These are phyloP conservation scores for barley (Hordeum vulgare) DNA, from an alignment of 176 grass and related monocot species.

Conservation along the genomic window DNA sequence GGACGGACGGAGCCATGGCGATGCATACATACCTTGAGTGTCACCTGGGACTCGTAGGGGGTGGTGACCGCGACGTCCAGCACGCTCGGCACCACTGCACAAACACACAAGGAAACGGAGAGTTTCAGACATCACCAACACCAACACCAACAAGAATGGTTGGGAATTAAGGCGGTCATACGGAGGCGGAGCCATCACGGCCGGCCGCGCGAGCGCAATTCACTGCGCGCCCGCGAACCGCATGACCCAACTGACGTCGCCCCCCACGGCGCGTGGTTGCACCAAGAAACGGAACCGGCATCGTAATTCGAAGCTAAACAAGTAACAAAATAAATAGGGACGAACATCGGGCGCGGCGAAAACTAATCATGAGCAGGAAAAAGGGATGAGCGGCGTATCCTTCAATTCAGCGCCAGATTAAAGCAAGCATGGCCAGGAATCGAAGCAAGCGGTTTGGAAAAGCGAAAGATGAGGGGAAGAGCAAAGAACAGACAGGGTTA, in stretches of 20 bases:
- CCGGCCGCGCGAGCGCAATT: constrained; percentile 18
- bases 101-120: not conserved
- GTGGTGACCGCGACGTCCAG: constrained; percentile 69
- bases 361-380: not conserved
- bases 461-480: not conserved
- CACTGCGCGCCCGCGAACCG: constrained; percentile 17
- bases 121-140: not conserved
- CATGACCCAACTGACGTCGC: constrained; percentile 42
- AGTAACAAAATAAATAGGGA: not conserved
- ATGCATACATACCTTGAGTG: constrained; percentile 71
- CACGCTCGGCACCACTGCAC: constrained; percentile 65
- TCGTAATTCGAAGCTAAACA: too few relatives aligned
- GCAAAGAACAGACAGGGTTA: not conserved
- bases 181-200: not conserved
- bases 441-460: not conserved
- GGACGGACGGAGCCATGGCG: not conserved
- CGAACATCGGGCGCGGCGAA: not conserved
- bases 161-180: not conserved
- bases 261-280: not conserved
- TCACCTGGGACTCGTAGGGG: constrained; percentile 75
- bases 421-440: not conserved
- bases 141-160: not conserved
- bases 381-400: not conserved
- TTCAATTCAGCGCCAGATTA: not conserved
- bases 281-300: not conserved